These are phyloP conservation scores for Westerdykella ornata DNA, from an alignment of 2,329 filamentous ascomycete species.

Conservation along the genomic window DNA sequence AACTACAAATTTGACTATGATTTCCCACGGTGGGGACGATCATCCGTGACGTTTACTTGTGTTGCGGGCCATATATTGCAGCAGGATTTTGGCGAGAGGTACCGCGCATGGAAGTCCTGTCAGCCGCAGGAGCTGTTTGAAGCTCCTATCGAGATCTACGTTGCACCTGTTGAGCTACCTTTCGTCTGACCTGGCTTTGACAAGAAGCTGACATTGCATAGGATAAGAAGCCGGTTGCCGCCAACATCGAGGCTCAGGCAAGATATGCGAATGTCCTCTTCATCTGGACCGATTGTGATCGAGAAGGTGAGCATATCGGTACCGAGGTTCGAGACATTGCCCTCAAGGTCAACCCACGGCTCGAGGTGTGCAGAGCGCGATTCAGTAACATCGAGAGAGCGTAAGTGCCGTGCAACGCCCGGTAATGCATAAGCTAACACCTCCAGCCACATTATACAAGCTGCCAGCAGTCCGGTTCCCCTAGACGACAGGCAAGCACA, in stretches of 20 bases:
- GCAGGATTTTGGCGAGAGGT: slow-evolving; percentile 68
- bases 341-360: slow-evolving; percentile 60
- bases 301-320: slow-evolving; percentile 95
- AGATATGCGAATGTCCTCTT: slow-evolving; percentile 66
- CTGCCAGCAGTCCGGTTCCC: slow-evolving; percentile 67
- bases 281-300: slow-evolving; percentile 98
- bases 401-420: slow-evolving; percentile 46
- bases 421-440: neutral
- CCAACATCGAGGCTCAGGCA: slow-evolving; percentile 78
- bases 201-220: slow-evolving; percentile 32
- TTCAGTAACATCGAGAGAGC: slow-evolving; percentile 96
- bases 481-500: slow-evolving; percentile 82
- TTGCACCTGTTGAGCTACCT: slow-evolving; percentile 53
- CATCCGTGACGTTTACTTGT: slow-evolving; percentile 86
- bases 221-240: slow-evolving; percentile 73
- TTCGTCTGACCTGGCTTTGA: neutral
- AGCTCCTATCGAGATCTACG: slow-evolving; percentile 62
- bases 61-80: slow-evolving; percentile 81
- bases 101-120: slow-evolving; percentile 74
- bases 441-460: slow-evolving; percentile 72
- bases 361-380: slow-evolving; percentile 76
- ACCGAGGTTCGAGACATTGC: slow-evolving; percentile 82
- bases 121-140: slow-evolving; percentile 74
- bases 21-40: slow-evolving; percentile 77
- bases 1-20: slow-evolving; percentile 91